Evolutionary conservation across 306 rosid genomes (phyloP).

Genomic region (Geum urbanum): DNA sequence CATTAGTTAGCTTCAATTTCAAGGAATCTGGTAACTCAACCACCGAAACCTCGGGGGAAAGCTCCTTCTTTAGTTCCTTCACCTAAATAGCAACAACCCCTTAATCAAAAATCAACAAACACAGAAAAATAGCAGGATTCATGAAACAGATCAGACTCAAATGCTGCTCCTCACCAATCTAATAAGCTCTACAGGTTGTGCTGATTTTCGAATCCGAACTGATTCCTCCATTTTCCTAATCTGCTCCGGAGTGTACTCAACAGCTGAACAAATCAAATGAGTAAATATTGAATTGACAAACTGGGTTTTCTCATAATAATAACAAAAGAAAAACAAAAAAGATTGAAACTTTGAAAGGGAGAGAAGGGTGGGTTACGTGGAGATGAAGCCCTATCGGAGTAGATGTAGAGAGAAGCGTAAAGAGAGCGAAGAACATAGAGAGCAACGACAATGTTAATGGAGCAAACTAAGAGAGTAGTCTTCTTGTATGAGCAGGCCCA

Average conservation of each 20-base stretch:
- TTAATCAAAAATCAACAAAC: not conserved
- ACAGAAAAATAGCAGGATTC: too few relatives aligned
- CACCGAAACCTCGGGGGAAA: constrained; percentile 36
- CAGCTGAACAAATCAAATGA: constrained; percentile 37
- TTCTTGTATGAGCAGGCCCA: constrained; percentile 79
- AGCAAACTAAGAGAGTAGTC: constrained; percentile 66
- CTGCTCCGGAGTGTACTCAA: constrained; percentile 80
- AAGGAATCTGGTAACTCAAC: constrained; percentile 61
- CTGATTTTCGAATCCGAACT: constrained; percentile 55
- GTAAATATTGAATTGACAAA: constrained; percentile 15
- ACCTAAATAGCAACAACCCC: constrained; percentile 39
- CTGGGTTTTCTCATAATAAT: constrained; percentile 12
- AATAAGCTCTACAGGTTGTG: constrained; percentile 61
- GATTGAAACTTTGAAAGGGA: not conserved
- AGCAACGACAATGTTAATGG: constrained; percentile 83
- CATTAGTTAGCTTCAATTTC: constrained; percentile 65
- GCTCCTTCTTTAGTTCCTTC: constrained; percentile 54
- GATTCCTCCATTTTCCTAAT: constrained; percentile 86
- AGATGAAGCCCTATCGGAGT: constrained; percentile 59
- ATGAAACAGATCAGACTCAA: constrained; percentile 16
- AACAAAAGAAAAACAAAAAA: not conserved
- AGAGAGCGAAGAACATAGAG: constrained; percentile 83
- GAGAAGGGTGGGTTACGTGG: constrained; percentile 39
- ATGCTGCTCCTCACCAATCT: constrained; percentile 54
- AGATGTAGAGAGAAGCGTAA: constrained; percentile 79